A percentile compares a stretch with the other conserved stretches of the same genome.
Evolutionary conservation across 1,284 basidiomycete species (phyloP).

Genomic region (Phlebopus sp.): DNA sequence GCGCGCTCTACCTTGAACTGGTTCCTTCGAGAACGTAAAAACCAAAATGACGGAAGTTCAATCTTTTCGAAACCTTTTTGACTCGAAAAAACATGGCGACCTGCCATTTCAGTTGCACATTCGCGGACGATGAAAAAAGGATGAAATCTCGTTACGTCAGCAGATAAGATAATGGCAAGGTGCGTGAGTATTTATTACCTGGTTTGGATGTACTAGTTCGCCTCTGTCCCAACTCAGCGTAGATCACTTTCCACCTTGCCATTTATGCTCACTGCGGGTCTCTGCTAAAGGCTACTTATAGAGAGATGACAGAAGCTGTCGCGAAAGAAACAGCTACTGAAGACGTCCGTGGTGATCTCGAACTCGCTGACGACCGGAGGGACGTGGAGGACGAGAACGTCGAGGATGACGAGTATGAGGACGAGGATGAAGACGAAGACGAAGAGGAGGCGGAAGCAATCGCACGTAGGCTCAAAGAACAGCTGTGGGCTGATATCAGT

Average conservation of each 20-base stretch:
- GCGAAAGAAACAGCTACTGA: constrained; percentile 6
- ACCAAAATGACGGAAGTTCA: background rate
- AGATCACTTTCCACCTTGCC: background rate
- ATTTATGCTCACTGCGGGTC: constrained; percentile 8
- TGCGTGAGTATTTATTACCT: constrained; percentile 20
- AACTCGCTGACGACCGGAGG: constrained; percentile 6
- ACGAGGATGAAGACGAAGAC: constrained; percentile 59
- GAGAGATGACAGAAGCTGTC: constrained; percentile 14
- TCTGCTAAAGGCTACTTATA: constrained; percentile 7
- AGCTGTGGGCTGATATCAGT: constrained; percentile 69
- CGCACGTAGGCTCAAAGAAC: constrained; percentile 62
- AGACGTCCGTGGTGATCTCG: constrained; percentile 3
- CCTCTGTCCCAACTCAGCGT: too few species aligned
- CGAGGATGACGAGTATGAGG: constrained; percentile 43
- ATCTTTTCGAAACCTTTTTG: too few species aligned
- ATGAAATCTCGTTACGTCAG: constrained; percentile 10
- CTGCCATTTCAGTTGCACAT: constrained; percentile 3
- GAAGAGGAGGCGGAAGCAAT: constrained; percentile 72
- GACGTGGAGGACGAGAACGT: constrained; percentile 35
- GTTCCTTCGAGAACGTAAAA: background rate
- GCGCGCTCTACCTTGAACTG: constrained; percentile 7
- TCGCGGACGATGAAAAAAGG: constrained; percentile 22
- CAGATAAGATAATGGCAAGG: background rate
- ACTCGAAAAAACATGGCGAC: background rate
- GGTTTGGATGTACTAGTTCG: constrained; percentile 11